phyloP scores from a whole-genome alignment of 495 filamentous ascomycete species.

The Recurvomyces mirabilis region DNA sequence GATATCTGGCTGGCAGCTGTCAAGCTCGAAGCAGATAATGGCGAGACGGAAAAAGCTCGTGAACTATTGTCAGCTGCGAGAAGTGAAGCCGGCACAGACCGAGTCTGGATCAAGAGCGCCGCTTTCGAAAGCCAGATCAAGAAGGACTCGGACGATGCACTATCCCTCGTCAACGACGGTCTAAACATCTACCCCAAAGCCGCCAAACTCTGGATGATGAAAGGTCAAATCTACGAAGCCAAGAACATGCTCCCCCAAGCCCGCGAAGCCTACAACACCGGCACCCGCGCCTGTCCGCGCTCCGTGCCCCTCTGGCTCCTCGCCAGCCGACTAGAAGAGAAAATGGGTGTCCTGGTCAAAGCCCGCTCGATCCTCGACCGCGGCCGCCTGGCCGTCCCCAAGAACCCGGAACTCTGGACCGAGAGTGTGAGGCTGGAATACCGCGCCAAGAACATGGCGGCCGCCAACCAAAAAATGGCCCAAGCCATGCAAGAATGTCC shows the following conservation, averaged over 20 bases:
- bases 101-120: slow-evolving; percentile 92
- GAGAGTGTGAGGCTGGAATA: slow-evolving; percentile 88
- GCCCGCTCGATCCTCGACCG: slow-evolving; percentile 87
- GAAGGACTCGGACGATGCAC: slow-evolving; percentile 62
- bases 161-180: slow-evolving; percentile 79
- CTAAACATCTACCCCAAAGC: slow-evolving; percentile 77
- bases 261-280: slow-evolving; percentile 79
- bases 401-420: slow-evolving; percentile 74
- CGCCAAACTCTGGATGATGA: slow-evolving; percentile 95
- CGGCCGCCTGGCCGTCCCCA: slow-evolving; percentile 73
- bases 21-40: slow-evolving; percentile 83
- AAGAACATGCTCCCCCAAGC: slow-evolving; percentile 69
- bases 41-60: slow-evolving; percentile 66
- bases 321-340: slow-evolving; percentile 77
- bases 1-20: slow-evolving; percentile 95
- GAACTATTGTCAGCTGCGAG: slow-evolving; percentile 70
- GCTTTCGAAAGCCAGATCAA: slow-evolving; percentile 73
- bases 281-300: slow-evolving; percentile 73
- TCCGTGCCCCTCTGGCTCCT: slow-evolving; percentile 84
- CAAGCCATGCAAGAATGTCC: slow-evolving; percentile 82
- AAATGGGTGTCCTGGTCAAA: slow-evolving; percentile 70
- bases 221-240: slow-evolving; percentile 89
- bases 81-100: slow-evolving; percentile 78
- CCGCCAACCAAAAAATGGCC: slow-evolving; percentile 86
- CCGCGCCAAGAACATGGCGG: slow-evolving; percentile 67